Conservation (phyloP, 768 basidiomycete genomes). For the Boletellus ananas region DNA sequence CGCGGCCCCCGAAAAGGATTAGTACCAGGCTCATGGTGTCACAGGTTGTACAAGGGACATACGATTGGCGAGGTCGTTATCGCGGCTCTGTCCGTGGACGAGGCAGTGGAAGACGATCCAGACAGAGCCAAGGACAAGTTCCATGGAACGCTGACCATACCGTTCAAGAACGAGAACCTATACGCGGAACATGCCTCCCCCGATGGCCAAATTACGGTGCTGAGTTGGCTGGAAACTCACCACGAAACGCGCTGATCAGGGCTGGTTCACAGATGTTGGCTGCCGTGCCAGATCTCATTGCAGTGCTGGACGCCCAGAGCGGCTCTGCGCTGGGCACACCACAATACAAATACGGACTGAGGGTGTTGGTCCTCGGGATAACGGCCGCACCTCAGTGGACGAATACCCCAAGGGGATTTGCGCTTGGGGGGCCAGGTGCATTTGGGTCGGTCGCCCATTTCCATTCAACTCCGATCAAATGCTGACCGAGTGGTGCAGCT, state of each 20-base stretch:
- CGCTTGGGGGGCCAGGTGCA: constrained; percentile 48
- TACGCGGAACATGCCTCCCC: constrained; percentile 40
- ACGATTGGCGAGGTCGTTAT: constrained; percentile 38
- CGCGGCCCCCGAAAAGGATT: neutral
- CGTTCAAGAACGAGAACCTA: constrained; percentile 64
- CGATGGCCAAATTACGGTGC: constrained; percentile 26
- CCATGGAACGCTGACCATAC: constrained; percentile 40
- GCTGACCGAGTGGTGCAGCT: constrained; percentile 18
- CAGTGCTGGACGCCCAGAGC: constrained; percentile 58
- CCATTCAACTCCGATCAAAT: neutral
- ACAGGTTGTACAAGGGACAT: constrained; percentile 37
- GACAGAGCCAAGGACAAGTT: constrained; percentile 19
- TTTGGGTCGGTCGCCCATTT: constrained; percentile 41
- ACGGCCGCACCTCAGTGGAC: constrained; percentile 56
- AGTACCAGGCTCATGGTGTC: neutral
- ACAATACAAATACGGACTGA: constrained; percentile 56
- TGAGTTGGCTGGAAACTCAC: neutral
- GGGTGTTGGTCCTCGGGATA: constrained; percentile 50
- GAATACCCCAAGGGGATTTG: constrained; percentile 44
- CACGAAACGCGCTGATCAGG: neutral
- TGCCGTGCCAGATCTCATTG: constrained; percentile 63
- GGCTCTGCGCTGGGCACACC: constrained; percentile 61
- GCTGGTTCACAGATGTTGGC: constrained; percentile 39
- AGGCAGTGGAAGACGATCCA: constrained; percentile 26
- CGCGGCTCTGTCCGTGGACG: constrained; percentile 24